Conservation (phyloP, 148 eudicot genomes). For the Simmondsia chinensis region DNA sequence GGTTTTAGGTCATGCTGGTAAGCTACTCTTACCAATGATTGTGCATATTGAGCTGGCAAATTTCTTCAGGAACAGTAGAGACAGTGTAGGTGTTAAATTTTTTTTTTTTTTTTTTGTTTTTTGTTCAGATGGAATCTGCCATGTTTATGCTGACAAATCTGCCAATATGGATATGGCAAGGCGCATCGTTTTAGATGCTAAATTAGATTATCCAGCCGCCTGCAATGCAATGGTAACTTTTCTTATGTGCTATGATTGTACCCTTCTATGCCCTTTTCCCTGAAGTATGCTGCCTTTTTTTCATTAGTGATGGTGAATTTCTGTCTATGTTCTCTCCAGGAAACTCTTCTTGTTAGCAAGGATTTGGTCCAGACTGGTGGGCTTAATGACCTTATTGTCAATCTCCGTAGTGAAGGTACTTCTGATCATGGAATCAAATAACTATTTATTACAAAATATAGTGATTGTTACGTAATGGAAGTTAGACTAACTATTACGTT, state of each 20-base stretch:
- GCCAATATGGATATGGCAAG: conserved; percentile 83
- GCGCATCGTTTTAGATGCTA: conserved; percentile 70
- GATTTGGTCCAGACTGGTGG: conserved; percentile 49
- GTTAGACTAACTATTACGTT: too few relatives aligned
- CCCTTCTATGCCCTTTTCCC: background rate
- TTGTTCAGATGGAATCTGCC: conserved; percentile 85
- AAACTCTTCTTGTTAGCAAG: conserved; percentile 91
- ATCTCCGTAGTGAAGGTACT: conserved; percentile 67
- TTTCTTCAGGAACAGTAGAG: too few relatives aligned
- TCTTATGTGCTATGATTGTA: too few relatives aligned
- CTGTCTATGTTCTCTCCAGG: conserved; percentile 29
- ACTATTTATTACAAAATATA: too few relatives aligned
- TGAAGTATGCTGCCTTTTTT: background rate
- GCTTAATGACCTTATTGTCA: conserved; percentile 43
- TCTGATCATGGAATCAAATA: too few relatives aligned
- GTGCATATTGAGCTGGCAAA: too few relatives aligned
- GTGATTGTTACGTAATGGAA: too few relatives aligned
- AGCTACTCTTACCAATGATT: background rate
- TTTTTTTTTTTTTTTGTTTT: conserved; percentile 8
- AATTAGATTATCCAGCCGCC: conserved; percentile 92
- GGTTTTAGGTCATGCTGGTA: conserved; percentile 96
- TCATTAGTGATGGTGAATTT: background rate
- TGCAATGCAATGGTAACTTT: conserved; percentile 92
- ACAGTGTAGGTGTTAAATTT: too few relatives aligned
- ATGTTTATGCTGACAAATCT: conserved; percentile 89